Percentiles rank a stretch among this genome's conserved stretches.
These are phyloP conservation scores for Ceratobasidium sp. DNA, from an alignment of 1,284 basidiomycete genomes.

Conservation along the genomic window DNA sequence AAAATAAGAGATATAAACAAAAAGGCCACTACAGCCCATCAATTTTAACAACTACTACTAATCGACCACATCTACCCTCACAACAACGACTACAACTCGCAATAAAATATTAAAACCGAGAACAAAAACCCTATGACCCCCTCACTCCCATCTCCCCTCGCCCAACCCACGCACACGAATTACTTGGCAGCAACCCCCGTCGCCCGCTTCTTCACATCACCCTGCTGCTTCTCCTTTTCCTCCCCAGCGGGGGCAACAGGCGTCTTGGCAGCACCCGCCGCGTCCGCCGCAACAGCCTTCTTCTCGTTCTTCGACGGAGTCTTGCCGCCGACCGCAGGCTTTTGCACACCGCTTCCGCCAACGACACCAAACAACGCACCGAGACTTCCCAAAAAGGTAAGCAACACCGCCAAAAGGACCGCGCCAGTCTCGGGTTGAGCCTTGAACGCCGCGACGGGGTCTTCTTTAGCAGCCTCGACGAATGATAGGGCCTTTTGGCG, in stretches of 20 bases:
- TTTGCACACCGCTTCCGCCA: slow-evolving; percentile 69
- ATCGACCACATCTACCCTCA: slow-evolving; percentile 8
- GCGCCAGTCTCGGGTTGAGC: slow-evolving; percentile 86
- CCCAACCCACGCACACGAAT: too few relatives aligned
- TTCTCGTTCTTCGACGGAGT: slow-evolving; percentile 49
- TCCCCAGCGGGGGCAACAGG: slow-evolving; percentile 52
- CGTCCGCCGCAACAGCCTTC: slow-evolving; percentile 42
- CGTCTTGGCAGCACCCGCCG: slow-evolving; percentile 15
- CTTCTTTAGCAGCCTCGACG: slow-evolving; percentile 76
- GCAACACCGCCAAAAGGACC: slow-evolving; percentile 75
- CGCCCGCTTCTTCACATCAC: slow-evolving; percentile 54
- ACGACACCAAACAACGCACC: slow-evolving; percentile 83
- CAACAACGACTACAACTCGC: slow-evolving; percentile 3
- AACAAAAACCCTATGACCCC: slow-evolving; percentile 18
- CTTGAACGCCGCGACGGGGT: slow-evolving; percentile 83
- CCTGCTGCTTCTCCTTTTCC: slow-evolving; percentile 51
- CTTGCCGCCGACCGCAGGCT: slow-evolving; percentile 66
- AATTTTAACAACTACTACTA: slow-evolving; percentile 30
- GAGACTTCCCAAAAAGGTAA: slow-evolving; percentile 87
- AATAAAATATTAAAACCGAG: slow-evolving; percentile 31
- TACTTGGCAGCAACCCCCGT: slow-evolving; percentile 41
- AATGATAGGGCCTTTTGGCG: slow-evolving; percentile 81
- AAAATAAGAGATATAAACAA: slow-evolving; percentile 27
- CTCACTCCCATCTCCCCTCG: too few relatives aligned
- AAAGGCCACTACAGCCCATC: slow-evolving; percentile 20